Conservation (phyloP, 495 filamentous ascomycete species). For the Margaritispora aquatica region DNA sequence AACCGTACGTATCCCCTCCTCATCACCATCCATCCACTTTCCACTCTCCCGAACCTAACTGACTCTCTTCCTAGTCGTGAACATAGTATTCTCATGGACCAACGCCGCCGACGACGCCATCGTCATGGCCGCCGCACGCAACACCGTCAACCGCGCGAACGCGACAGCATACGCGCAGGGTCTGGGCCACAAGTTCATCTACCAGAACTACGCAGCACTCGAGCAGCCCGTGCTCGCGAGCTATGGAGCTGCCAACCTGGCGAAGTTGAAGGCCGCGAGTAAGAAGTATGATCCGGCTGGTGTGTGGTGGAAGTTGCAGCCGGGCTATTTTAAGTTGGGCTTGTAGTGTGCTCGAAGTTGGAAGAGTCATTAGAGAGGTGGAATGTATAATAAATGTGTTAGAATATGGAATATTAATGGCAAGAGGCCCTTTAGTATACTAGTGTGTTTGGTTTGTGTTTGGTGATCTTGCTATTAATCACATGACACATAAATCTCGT, state of each 20-base stretch:
- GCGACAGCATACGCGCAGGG: constrained; percentile 35
- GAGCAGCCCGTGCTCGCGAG: constrained; percentile 36
- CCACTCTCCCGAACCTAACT: too few relatives aligned
- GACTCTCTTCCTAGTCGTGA: constrained; percentile 23
- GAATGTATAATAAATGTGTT: neutral
- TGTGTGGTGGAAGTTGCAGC: constrained; percentile 35
- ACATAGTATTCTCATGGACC: constrained; percentile 31
- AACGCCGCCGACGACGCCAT: constrained; percentile 26
- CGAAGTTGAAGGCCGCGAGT: constrained; percentile 28
- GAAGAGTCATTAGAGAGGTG: neutral
- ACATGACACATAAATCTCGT: too few relatives aligned
- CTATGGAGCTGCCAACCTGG: constrained; percentile 35
- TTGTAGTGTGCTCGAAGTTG: neutral
- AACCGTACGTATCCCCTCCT: constrained; percentile 4
- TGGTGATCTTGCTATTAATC: too few relatives aligned
- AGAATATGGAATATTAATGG: neutral
- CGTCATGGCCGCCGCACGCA: constrained; percentile 26
- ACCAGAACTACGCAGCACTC: constrained; percentile 37
- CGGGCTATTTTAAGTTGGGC: constrained; percentile 32
- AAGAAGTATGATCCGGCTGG: constrained; percentile 37
- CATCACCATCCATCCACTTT: neutral
- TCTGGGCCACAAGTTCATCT: constrained; percentile 25
- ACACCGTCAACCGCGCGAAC: constrained; percentile 27
- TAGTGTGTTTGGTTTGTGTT: too few relatives aligned
- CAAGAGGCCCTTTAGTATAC: too few relatives aligned